Base-by-base conservation (phyloP, 208 protist genomes). In the Strigomonas culicis region DNA sequence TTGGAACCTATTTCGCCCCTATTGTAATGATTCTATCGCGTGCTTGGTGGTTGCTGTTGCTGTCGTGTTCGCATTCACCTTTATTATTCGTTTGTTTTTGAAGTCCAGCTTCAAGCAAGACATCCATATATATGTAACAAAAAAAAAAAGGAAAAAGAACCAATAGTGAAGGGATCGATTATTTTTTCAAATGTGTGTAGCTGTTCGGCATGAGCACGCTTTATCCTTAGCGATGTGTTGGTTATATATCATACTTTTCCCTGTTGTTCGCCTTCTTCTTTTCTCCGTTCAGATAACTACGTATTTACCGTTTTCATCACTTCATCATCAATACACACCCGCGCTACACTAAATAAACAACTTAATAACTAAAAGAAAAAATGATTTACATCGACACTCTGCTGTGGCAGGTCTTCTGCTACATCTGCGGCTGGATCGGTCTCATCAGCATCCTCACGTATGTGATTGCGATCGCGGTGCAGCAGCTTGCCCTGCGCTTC, bases 371-470 rank as follows among this genome's bases (percentile, higher is more conserved):
- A 65, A 19, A 51, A 56, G 28, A 56, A 64, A 68, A 28, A 4
- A 92, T 94, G 82, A 72, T 92, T 50, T 87, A 75, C 63, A 82
- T 94, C 55, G 70, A 82, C 66, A 75, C 67, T 27, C 72, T 62
- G 34, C 43, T 91, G 6, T 92, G 89, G 86, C 25, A 39, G 8
- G n/a, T 69, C 22, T 76, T 91, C 69, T 78, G 60, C 53, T 88
- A 83, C 73, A 31, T 88, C 21, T 80, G 81, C 63, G 63, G 72
- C 31, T 84, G 79, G 80, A 73, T 92, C 28, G 89, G 89, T 13
- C 50, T 88, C 47, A 46, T 95, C 78, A 92, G 89, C 77, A 67
- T 95, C 32, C 63, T 81, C 13, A 90, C 85, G 22, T 95, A 90
- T 59, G 62, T 92, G 22, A 0, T 86, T 34, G 63, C 57, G 15